Base-by-base conservation (phyloP, 208 protist genomes). In the Endotrypanum monterogeii region DNA sequence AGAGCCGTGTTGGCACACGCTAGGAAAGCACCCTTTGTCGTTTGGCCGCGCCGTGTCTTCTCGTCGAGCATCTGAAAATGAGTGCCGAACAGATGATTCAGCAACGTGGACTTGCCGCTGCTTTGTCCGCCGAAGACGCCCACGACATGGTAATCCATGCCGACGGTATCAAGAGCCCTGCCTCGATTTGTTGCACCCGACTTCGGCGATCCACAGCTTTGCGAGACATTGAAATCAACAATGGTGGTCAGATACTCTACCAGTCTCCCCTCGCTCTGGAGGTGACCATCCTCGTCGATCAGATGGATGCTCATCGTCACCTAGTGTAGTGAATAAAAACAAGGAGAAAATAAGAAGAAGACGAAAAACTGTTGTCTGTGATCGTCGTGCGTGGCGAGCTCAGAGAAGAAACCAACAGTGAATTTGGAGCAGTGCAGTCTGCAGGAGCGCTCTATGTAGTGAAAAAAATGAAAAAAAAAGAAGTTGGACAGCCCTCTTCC, bases 21-120 rank as follows among this genome's bases (percentile, higher is more conserved):
- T 37, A 96, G 68, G 55, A 94, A 98, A 11, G 97, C 95, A 63
- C 98, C 98, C 71, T 97, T 93, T 0, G 98, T 99, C 4, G 98
- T 99, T 80, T 99, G 98, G 23, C 88, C 90, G 46, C 98, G 88
- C 16, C 96, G 92, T 39, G 80, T 77, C 35, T 63, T 65, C 48
- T 95, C 93, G 66, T 99, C 85, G 84, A 99, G 94, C 32, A 96
- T 98, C 67, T 93, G 84, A 75, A 99, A 99, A 44, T 88, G 68
- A 1, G 98, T 99, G 35, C 82, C 85, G 84, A 99, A 99, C 25
- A 99, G 87, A 32, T 89, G 73, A 77, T 99, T 99, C 6, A 99
- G 85, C 56, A 99, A 82, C 12, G 98, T 99, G 50, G 94, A 98
- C 78, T 99, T 99, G 57, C 98, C 98, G 76, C 92, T 98, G 78